These are phyloP conservation scores for Hypoxylon crocopeplum DNA, from an alignment of 495 filamentous ascomycete species.

Conservation along the genomic window DNA sequence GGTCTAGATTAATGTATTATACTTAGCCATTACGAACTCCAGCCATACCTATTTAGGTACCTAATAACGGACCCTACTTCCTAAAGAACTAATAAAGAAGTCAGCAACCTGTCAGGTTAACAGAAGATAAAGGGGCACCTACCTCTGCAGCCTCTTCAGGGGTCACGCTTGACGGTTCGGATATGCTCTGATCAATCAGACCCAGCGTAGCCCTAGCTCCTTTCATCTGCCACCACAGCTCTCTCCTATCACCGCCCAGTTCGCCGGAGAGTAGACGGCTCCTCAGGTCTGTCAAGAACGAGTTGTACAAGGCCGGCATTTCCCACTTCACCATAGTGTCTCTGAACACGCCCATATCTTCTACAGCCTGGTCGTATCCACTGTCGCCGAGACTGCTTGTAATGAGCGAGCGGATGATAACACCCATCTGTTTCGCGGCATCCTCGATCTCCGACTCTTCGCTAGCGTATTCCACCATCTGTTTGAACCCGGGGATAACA, in stretches of 20 bases:
- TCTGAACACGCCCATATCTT: conserved; percentile 77
- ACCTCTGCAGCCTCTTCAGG: conserved; percentile 73
- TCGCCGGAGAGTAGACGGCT: conserved; percentile 70
- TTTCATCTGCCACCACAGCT: conserved; percentile 81
- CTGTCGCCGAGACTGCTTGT: conserved; percentile 74
- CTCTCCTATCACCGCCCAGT: conserved; percentile 79
- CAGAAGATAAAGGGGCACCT: conserved; percentile 11
- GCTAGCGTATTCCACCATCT: conserved; percentile 69
- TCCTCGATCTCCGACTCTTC: conserved; percentile 67
- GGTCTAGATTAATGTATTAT: no score
- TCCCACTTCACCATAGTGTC: conserved; percentile 80
- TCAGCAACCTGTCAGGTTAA: conserved; percentile 14
- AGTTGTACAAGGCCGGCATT: conserved; percentile 78
- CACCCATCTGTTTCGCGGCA: conserved; percentile 75
- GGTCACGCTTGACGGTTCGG: conserved; percentile 66
- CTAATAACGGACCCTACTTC: conserved; percentile 12
- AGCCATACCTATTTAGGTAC: background rate
- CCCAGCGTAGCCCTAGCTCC: conserved; percentile 69
- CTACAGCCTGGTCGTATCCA: conserved; percentile 76
- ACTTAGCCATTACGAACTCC: no score
- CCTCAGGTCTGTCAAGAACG: conserved; percentile 75
- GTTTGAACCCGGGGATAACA: conserved; percentile 91
- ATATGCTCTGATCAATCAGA: conserved; percentile 69
- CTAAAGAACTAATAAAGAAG: conserved; percentile 30
- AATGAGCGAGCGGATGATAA: conserved; percentile 73